Conservation (phyloP, 805 yeast genomes). For the Ogataea philodendri region DNA sequence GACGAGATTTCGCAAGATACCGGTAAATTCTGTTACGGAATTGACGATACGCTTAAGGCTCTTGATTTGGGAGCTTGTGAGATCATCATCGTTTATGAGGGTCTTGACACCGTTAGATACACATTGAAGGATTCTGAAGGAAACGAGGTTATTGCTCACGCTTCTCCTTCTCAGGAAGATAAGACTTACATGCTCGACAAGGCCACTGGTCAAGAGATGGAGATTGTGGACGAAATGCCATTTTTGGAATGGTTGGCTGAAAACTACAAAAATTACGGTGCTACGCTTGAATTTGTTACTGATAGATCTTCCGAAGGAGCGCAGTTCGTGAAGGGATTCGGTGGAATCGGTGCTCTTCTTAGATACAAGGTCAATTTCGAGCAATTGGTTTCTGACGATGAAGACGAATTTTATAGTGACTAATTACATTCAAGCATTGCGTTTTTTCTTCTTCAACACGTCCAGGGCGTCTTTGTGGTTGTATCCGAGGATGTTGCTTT, state of each 20-base stretch:
- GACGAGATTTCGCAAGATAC: conserved; percentile 97
- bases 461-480: conserved; percentile 65
- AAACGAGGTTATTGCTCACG: conserved; percentile 67
- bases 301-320: conserved; percentile 98
- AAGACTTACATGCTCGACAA: conserved; percentile 77
- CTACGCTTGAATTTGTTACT: conserved; percentile 91
- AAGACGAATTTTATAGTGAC: conserved; percentile 75
- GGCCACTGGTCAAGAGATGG: conserved; percentile 89
- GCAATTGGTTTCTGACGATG: conserved; percentile 84
- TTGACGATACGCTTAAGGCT: conserved; percentile 94
- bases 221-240: conserved; percentile 76
- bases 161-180: conserved; percentile 68
- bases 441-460: conserved; percentile 40
- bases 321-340: conserved; percentile 95
- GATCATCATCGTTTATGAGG: conserved; percentile 87
- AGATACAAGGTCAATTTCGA: conserved; percentile 97
- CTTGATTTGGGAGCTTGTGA: conserved; percentile 96
- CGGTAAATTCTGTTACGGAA: conserved; percentile 97
- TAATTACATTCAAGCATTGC: conserved; percentile 12
- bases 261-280: conserved; percentile 92
- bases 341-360: conserved; percentile 96
- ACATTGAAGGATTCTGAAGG: conserved; percentile 83
- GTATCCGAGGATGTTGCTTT: conserved; percentile 68
- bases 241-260: conserved; percentile 98
- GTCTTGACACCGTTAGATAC: conserved; percentile 80